Conservation (phyloP, 1,284 basidiomycete species). For the Chalciporus piperatoides region DNA sequence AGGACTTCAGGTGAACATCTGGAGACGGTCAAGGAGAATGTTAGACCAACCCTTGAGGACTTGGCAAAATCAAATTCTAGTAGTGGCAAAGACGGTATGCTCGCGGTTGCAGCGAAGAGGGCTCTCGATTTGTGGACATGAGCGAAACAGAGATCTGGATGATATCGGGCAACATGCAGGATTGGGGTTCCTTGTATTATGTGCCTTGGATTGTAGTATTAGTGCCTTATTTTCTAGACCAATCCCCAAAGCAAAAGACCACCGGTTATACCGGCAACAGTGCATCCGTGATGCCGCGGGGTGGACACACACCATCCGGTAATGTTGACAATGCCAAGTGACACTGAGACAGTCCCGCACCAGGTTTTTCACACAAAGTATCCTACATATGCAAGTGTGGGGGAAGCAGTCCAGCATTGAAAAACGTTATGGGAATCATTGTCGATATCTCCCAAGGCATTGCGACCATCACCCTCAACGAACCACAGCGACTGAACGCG, state of each 20-base stretch:
- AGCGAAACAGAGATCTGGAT: not conserved
- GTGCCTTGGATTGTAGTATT: constrained; percentile 4
- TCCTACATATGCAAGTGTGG: no score
- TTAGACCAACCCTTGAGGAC: constrained; percentile 50
- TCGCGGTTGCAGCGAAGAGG: constrained; percentile 42
- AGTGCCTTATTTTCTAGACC: not conserved
- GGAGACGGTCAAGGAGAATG: constrained; percentile 45
- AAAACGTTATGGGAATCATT: constrained; percentile 33
- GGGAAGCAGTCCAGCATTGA: not conserved
- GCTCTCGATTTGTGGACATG: constrained; percentile 45
- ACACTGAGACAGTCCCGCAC: no score
- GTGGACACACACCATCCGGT: no score
- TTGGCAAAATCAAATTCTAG: constrained; percentile 34
- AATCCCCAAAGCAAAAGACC: not conserved
- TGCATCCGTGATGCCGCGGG: no score
- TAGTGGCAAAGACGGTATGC: constrained; percentile 42
- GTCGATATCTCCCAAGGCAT: constrained; percentile 54
- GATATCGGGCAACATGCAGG: not conserved
- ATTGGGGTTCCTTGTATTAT: not conserved
- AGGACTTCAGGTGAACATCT: constrained; percentile 48
- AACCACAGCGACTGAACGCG: constrained; percentile 58
- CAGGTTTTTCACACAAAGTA: no score
- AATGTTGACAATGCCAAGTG: no score
- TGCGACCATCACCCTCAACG: constrained; percentile 65
- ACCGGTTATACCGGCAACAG: constrained; percentile 15